Evolutionary conservation across 192 early-diverging fungal species (phyloP), one percentile per base, ranked within the genome.

Genomic region (Physocladia obscura): DNA sequence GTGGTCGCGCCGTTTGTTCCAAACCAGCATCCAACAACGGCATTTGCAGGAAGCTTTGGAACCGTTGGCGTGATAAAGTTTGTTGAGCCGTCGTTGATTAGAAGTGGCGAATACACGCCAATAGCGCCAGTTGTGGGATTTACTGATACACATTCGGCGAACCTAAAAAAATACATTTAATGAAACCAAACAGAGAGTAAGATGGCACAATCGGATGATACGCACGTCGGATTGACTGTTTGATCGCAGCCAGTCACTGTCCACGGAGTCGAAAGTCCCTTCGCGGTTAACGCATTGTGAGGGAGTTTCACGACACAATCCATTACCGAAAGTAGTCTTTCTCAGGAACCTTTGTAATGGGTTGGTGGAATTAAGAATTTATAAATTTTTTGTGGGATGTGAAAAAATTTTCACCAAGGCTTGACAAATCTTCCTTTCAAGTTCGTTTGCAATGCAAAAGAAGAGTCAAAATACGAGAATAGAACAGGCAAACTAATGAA

Each of bases 1-100:
- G 76, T 76, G 54, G 74, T 76, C 62, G 62, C 75, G 36, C 62
- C 71, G 49, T 79, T 79, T 32, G 77, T 70, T 34, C 77, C 77
- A 61, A 79, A 78, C 76, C 76, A 79, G 34, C 70, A 67, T 15
- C 67, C 70, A 19, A 79, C 77, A 24, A 69, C 57, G 8, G 76
- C 69, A 32, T 57, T 67, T 26, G 77, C 56, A 29, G 76, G 69
- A 22, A 79, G 57, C 27, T 37, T 79, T 5, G 67, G 64, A 21
- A 50, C 49, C 19, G 65, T 65, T 34, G 77, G 77, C 11, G 61
- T 58, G 13, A 79, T 57, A 40, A 60, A 63, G 62, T 63, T 29
- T 35, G 24, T 68, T 36, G 71, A 54, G 34, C 76, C 76, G 6
- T 54, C 35, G 37, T 73, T 79, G 31, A 79, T 61, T 27, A 79